Evolutionary conservation across 2,329 filamentous ascomycete species (phyloP), one percentile per base, ranked within the genome.

Genomic region (Paecilomyces dactylethromorphus): DNA sequence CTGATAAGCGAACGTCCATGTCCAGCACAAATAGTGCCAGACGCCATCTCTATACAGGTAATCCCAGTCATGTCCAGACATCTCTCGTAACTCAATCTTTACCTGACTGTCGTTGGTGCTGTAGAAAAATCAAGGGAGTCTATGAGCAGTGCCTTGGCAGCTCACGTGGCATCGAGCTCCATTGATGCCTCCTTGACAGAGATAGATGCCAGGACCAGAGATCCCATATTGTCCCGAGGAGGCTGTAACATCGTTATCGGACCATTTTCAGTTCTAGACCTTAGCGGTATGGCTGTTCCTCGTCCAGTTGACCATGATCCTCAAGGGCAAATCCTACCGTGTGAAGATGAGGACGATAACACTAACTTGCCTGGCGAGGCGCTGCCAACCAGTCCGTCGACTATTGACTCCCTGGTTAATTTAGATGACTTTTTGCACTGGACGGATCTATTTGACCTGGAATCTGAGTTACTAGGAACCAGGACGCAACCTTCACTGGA

Each of bases 31-130:
- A 15, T 45, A 67, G 64, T 13, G 66, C 66, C 55, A 64, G 70
- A 24, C 66, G 67, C 2, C 67, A 71, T 65, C 65, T 72, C 3
- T 74, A 71, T 35, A 67, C 69, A 56, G 71, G 70, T 72, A 58
- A 55, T 5, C 11, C 6, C 11, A 12, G 33, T 6, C 6, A 10
- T 13, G 4, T 12, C 15, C 12, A 35, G 15, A 15, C 26, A 7
- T 7, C 13, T 13, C 1, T 35, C 32, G 8, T 12, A 1, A 35
- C 15, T 15, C 3, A 12, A 12, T 35, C 1, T 35, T 12, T 13
- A 12, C 33, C 33, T 35, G 33, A 35, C 33, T 35, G 3, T 35
- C 12, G 33, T 35, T 32, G 51, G 11, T 22, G 8, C 7, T 31
- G 21, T 54, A 72, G 67, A 72, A 59, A 60, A 69, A 55, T 67